Evolutionary conservation across 345 rosid species (phyloP).

Genomic region (Moringa oleifera): DNA sequence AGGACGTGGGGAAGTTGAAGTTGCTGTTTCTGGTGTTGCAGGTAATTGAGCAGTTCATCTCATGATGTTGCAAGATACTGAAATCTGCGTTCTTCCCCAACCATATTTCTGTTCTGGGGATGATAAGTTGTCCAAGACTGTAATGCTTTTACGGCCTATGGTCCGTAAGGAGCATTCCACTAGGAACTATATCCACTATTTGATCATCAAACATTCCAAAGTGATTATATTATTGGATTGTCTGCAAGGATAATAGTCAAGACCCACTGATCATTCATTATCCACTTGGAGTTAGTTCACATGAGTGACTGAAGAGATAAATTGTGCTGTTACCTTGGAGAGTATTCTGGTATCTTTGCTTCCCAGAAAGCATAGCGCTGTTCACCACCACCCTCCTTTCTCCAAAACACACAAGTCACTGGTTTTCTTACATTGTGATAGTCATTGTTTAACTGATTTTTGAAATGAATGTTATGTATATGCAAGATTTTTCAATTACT

Average conservation of each 20-base stretch:
- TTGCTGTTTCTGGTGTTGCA: slow-evolving; percentile 89
- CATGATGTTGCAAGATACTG: background rate
- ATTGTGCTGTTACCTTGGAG: background rate
- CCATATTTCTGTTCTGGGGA: background rate
- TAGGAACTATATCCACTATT: slow-evolving; percentile 1
- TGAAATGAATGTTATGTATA: slow-evolving; percentile 9
- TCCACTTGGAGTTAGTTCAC: too few species aligned
- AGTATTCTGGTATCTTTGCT: background rate
- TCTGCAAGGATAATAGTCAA: background rate
- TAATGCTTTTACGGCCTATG: background rate
- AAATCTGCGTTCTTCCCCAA: background rate
- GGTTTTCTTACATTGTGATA: background rate
- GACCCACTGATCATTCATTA: background rate
- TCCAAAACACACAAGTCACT: background rate
- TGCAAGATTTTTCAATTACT: slow-evolving; percentile 13
- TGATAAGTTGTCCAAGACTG: background rate
- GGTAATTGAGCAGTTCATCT: slow-evolving; percentile 29
- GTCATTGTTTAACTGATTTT: slow-evolving; percentile 2
- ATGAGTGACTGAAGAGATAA: background rate
- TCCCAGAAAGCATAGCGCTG: too few species aligned
- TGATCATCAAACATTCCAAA: background rate
- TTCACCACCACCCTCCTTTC: too few species aligned
- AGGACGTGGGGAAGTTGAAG: slow-evolving; percentile 99
- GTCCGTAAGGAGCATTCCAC: slow-evolving; percentile 4
- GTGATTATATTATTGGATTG: background rate